Conservation (phyloP, 805 yeast genomes). For the Yarrowia phangngaensis region DNA sequence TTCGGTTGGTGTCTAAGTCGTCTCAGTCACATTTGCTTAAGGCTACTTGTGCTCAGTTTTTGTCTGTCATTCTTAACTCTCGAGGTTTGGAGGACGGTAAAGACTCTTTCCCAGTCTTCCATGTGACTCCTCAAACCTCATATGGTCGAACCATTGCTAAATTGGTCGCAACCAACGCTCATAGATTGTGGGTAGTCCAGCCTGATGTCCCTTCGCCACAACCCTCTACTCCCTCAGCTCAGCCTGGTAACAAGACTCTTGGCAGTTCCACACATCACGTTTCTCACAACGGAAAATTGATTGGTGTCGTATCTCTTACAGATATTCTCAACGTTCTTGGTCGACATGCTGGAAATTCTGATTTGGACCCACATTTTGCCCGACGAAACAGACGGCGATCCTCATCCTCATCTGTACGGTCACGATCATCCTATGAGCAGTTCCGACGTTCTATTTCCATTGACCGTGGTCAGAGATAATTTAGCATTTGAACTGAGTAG, state of each 20-base stretch:
- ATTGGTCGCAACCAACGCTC: constrained; percentile 90
- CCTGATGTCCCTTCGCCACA: constrained; percentile 32
- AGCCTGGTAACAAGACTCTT: constrained; percentile 31
- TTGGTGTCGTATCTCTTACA: constrained; percentile 89
- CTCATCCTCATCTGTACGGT: constrained; percentile 29
- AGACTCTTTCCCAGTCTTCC: constrained; percentile 95
- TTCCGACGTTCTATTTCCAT: constrained; percentile 26
- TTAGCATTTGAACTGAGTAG: too few species aligned
- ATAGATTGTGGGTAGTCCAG: constrained; percentile 53
- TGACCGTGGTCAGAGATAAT: constrained; percentile 25
- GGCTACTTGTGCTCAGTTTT: constrained; percentile 80
- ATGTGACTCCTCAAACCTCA: constrained; percentile 74
- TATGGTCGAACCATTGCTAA: constrained; percentile 89
- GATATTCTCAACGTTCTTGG: constrained; percentile 84
- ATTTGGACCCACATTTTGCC: constrained; percentile 79
- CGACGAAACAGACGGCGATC: constrained; percentile 74
- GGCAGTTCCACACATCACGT: constrained; percentile 32
- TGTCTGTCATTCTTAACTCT: constrained; percentile 76
- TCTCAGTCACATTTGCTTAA: constrained; percentile 80
- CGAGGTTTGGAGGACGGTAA: constrained; percentile 93
- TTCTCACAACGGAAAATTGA: constrained; percentile 62
- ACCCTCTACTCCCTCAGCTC: constrained; percentile 30
- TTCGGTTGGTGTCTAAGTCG: constrained; percentile 77
- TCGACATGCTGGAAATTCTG: constrained; percentile 57
- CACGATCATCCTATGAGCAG: constrained; percentile 28